Evolutionary conservation across 2,329 filamentous ascomycete genomes (phyloP).

Genomic region (Dryadomyces sulphureus): DNA sequence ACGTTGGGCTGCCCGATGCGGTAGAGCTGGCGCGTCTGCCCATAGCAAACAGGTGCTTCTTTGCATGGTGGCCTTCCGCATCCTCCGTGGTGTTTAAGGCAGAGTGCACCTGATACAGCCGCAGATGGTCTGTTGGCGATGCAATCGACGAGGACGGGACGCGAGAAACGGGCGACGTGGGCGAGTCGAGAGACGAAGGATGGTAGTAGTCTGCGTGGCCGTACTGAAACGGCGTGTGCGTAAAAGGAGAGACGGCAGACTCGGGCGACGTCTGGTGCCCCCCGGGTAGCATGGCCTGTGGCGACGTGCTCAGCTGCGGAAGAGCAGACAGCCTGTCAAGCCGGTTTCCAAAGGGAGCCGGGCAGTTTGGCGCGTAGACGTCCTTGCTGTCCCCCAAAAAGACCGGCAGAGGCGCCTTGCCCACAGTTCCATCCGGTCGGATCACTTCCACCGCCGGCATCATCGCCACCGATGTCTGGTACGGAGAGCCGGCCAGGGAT

Average conservation of each 20-base stretch:
- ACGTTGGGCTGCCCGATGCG: conserved; percentile 19
- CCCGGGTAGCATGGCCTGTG: conserved; percentile 12
- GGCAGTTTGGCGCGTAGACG: background rate
- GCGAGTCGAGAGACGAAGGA: conserved; percentile 2
- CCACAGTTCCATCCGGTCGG: background rate
- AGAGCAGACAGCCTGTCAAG: background rate
- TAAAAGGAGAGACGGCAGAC: background rate
- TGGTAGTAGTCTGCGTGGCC: background rate
- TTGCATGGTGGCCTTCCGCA: background rate
- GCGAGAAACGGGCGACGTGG: conserved; percentile 11
- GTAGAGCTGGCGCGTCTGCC: background rate
- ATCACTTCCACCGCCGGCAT: background rate
- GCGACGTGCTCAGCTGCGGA: background rate
- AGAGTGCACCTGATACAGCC: background rate
- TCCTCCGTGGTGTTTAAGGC: background rate
- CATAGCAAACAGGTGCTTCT: background rate
- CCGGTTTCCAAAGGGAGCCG: background rate
- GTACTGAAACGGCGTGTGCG: background rate
- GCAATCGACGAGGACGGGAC: background rate
- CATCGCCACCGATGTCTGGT: background rate
- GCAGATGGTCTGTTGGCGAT: background rate
- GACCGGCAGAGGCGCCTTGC: background rate
- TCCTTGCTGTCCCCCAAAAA: background rate
- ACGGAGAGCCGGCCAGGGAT: background rate
- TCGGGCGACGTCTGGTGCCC: conserved; percentile 3